Conservation (phyloP, 129 eudicot species). For the Erigeron canadensis region DNA sequence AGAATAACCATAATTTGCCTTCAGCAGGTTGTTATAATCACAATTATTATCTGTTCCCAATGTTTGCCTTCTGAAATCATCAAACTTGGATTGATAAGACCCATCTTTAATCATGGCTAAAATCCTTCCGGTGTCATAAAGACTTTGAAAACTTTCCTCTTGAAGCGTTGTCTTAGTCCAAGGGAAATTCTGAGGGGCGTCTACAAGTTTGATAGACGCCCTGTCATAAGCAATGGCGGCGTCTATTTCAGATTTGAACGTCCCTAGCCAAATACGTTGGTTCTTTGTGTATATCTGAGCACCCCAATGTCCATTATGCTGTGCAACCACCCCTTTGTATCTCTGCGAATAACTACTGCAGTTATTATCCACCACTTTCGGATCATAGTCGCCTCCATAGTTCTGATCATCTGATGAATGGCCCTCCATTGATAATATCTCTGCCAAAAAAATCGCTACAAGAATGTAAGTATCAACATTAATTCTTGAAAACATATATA, state of each 20-base stretch:
- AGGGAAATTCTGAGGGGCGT: constrained; percentile 57
- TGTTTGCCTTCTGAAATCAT: constrained; percentile 36
- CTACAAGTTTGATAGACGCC: constrained; percentile 60
- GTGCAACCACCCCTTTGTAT: constrained; percentile 78
- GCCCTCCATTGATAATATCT: constrained; percentile 33
- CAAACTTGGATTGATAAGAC: constrained; percentile 57
- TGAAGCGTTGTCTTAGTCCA: constrained; percentile 40
- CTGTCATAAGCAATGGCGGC: constrained; percentile 85
- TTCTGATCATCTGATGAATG: background rate
- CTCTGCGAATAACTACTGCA: constrained; percentile 32
- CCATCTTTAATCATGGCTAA: constrained; percentile 75
- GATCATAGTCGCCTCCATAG: background rate
- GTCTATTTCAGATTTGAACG: constrained; percentile 58
- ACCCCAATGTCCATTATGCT: constrained; percentile 78
- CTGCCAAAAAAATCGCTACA: too few species aligned
- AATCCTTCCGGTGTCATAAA: constrained; percentile 35
- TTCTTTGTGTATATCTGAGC: constrained; percentile 79
- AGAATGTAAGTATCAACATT: too few species aligned
- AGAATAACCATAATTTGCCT: constrained; percentile 26
- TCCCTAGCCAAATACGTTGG: constrained; percentile 78
- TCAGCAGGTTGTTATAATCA: constrained; percentile 8
- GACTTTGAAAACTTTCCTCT: constrained; percentile 59
- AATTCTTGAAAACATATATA: too few species aligned
- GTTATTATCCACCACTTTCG: background rate
- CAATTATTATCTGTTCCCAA: background rate